Conservation (phyloP, 1,284 basidiomycete species). For the Microbotryum lychnidis-dioicae region DNA sequence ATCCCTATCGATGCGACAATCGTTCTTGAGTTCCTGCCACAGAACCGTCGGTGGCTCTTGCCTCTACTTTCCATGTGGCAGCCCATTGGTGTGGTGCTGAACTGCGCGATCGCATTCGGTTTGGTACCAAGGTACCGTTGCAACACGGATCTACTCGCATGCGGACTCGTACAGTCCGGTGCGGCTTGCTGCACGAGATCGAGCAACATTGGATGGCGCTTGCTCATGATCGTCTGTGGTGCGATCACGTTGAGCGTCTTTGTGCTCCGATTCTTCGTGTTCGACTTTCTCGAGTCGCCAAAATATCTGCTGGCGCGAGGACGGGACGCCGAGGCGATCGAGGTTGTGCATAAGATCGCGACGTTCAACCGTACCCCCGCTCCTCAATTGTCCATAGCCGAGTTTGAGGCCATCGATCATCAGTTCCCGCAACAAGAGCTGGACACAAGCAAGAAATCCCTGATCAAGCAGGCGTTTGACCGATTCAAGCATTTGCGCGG, state of each 20-base stretch:
- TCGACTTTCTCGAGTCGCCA: conserved; percentile 65
- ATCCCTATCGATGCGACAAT: conserved; percentile 64
- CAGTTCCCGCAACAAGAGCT: conserved; percentile 27
- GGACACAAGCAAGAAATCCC: conserved; percentile 45
- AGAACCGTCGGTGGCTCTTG: conserved; percentile 44
- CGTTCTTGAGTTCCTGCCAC: conserved; percentile 51
- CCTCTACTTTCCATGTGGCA: conserved; percentile 41
- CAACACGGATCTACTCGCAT: too few relatives aligned
- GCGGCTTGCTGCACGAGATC: conserved; percentile 39
- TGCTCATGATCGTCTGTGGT: conserved; percentile 47
- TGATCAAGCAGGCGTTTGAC: conserved; percentile 38
- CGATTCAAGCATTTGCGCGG: conserved; percentile 48
- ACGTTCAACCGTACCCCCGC: conserved; percentile 52
- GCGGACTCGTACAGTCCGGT: too few relatives aligned
- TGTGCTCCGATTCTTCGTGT: conserved; percentile 60
- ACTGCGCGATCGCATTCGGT: too few relatives aligned
- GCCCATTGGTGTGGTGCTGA: conserved; percentile 43
- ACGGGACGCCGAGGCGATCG: conserved; percentile 60
- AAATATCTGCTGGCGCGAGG: conserved; percentile 59
- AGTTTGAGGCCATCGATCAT: conserved; percentile 30
- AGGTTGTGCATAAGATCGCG: conserved; percentile 59
- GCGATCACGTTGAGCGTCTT: conserved; percentile 42
- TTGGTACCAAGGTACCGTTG: too few relatives aligned
- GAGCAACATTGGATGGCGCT: conserved; percentile 58
- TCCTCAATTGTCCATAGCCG: conserved; percentile 29